Conservation (phyloP, 495 filamentous ascomycete genomes). For the Baudoinia panamericana region DNA sequence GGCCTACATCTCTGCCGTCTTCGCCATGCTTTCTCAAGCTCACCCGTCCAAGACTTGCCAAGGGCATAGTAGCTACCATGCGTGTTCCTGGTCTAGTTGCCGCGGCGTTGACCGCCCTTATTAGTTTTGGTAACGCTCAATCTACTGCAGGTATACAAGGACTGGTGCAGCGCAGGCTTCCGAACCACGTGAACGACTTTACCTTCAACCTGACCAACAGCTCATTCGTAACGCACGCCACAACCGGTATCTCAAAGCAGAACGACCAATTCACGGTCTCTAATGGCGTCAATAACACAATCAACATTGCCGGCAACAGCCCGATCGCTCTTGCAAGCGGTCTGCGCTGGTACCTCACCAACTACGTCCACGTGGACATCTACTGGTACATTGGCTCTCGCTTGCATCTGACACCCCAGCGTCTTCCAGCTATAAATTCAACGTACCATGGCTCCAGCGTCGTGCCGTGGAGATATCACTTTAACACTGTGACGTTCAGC, state of each 20-base stretch:
- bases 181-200: conserved; percentile 33
- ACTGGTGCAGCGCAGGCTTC: conserved; percentile 36
- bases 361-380: conserved; percentile 38
- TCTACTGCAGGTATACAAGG: conserved; percentile 35
- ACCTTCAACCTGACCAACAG: conserved; percentile 27
- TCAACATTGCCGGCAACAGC: conserved; percentile 36
- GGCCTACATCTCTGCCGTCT: not conserved
- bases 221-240: conserved; percentile 9
- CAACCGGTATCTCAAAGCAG: not conserved
- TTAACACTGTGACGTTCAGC: conserved; percentile 44
- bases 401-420: conserved; percentile 24
- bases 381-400: conserved; percentile 37
- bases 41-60: too few species aligned
- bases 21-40: not conserved
- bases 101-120: not conserved
- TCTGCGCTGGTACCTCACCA: conserved; percentile 38
- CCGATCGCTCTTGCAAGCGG: conserved; percentile 37
- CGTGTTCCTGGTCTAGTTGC: not conserved
- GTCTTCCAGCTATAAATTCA: conserved; percentile 24
- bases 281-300: conserved; percentile 29
- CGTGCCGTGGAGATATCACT: conserved; percentile 43
- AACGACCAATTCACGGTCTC: conserved; percentile 37
- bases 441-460: conserved; percentile 24
- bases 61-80: not conserved
- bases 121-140: conserved; percentile 13